Conservation (phyloP, 225 moss, liverwort and hornwort genomes). For the Polytrichum formosum region DNA sequence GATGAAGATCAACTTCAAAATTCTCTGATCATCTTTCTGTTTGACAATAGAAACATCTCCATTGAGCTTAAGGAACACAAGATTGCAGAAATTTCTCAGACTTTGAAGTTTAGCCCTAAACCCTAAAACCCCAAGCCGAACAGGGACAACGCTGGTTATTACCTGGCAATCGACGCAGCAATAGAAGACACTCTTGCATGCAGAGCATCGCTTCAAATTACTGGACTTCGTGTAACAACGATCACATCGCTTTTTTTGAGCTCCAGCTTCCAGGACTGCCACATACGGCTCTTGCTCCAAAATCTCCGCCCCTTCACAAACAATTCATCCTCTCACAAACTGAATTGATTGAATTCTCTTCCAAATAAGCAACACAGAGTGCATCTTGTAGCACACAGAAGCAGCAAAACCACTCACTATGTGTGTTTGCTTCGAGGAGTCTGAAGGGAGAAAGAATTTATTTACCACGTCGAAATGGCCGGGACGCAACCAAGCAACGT, state of each 20-base stretch:
- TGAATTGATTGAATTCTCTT: neutral
- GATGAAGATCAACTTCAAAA: too few species aligned
- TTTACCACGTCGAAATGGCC: slow-evolving; percentile 31
- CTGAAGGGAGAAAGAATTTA: neutral
- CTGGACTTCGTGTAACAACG: slow-evolving; percentile 45
- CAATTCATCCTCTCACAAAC: neutral
- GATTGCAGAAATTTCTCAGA: neutral
- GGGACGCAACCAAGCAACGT: slow-evolving; percentile 43
- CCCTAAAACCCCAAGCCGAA: neutral
- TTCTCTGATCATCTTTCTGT: too few species aligned
- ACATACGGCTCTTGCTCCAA: slow-evolving; percentile 76
- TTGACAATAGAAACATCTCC: too few species aligned
- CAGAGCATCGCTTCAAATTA: slow-evolving; percentile 71
- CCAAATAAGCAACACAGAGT: too few species aligned
- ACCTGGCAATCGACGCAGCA: slow-evolving; percentile 87
- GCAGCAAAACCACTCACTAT: too few species aligned
- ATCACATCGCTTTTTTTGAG: slow-evolving; percentile 66
- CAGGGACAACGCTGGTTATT: neutral
- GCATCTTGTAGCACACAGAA: neutral
- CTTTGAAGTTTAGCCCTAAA: neutral
- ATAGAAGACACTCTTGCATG: slow-evolving; percentile 82
- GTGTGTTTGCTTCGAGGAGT: neutral
- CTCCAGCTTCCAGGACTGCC: slow-evolving; percentile 52
- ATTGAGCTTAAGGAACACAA: neutral
- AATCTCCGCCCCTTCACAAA: slow-evolving; percentile 51